Evolutionary conservation across 73 alveolate genomes (phyloP), one percentile per base, ranked within the genome.

Genomic region (Tetrahymena malaccensis): DNA sequence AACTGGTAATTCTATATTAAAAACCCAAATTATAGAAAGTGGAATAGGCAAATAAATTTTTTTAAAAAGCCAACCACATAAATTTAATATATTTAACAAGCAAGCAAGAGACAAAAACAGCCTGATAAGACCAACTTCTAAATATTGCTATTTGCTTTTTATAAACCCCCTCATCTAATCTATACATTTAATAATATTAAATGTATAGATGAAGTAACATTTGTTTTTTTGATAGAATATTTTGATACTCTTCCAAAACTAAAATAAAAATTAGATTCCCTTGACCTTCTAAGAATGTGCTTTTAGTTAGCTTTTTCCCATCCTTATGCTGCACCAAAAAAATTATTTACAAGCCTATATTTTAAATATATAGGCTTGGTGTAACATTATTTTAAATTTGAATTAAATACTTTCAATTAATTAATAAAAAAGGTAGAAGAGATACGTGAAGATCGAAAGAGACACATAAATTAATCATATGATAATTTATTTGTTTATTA

Each of bases 281-380:
- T 4, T 4, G 43, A 35, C 6, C 6, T 35, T 35, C 43, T 35
- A 6, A 35, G 43, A 35, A 35, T 35, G 43, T 8, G 1, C 44
- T 8, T 40, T 40, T 40, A 40, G 9, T 40, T 40, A 40, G 15
- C 15, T 40, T 10, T 70, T 70, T 70, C 89, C 89, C 89, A 70
- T 70, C 89, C 89, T 70, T 70, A 70, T 70, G 89, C 89, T 70
- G 89, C 89, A 70, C 89, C 89, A 70, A 70, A 70, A 70, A 70
- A 31, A 27, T 34, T 50, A 50, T 25, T 70, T 70, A 70, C 89
- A 70, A 70, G 89, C 89, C 89, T 70, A 70, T 70, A 70, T 70
- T 70, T 70, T 7, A 12, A 11, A 9, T 56, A 70, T 70, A 70
- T 70, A 70, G 89, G 89, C 89, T 70, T 70, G 89, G 89, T n/a